Evolutionary conservation across 225 moss, liverwort and hornwort species (phyloP), one percentile per base, ranked within the genome.

Genomic region (Marchantia polymorpha): DNA sequence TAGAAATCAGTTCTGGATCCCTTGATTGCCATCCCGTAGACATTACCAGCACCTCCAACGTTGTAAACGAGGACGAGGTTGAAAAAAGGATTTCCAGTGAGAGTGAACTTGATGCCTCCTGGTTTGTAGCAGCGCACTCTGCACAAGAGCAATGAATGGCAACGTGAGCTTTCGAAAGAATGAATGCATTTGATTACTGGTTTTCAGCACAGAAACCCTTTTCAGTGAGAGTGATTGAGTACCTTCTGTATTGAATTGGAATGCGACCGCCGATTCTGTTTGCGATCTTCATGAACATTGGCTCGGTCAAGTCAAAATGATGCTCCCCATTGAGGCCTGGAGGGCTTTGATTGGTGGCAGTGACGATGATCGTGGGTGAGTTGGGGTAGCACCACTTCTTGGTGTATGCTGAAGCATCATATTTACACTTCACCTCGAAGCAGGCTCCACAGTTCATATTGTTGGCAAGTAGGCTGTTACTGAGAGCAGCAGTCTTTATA

Each of bases 271-370:
- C 85, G 15, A 82, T 75, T 20, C 7, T 59, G 0, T 66, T 8
- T 1, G 87, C 82, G 25, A 88, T 30, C 26, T 31, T 39, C 29
- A 63, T 3, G 65, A 88, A 85, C 12, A 39, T 56, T 3, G 85
- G 82, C 17, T 73, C 82, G 3, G 83, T 30, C 80, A 85, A 55
- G 69, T 88, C 88, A 9, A 83, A 84, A 30, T 87, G 87, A 23
- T 39, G 22, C 26, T 0, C 16, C 47, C 83, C 65, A 16, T n/a
- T 52, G 22, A 7, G 25, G 56, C 85, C 85, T 15, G 80, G 75
- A 46, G 85, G 88, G 19, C 88, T 85, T 26, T 81, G 39, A 71
- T 85, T 88, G n/a, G 88, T 88, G 46, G 27, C 88, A 39, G 83
- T 88, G 7, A 85, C 15, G 13, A 46, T 75, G 31, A 85, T 61